Evolutionary conservation across 2,329 filamentous ascomycete species (phyloP).

Genomic region (Penicillium glabrum): DNA sequence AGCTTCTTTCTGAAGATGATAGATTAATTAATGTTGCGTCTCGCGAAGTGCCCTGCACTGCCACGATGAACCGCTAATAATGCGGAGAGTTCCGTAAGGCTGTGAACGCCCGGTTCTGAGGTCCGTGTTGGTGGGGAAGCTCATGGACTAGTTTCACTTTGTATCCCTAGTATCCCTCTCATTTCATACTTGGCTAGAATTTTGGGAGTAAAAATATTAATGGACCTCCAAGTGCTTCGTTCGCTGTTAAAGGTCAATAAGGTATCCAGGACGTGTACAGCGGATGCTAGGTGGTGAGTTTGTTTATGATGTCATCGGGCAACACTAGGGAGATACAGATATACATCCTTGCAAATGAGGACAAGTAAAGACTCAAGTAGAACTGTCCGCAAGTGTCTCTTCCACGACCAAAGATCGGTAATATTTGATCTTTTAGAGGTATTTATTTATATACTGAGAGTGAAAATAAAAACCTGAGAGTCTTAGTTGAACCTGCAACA

Average conservation of each 20-base stretch:
- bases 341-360: not conserved
- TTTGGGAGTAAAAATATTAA: no score
- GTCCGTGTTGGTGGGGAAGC: not conserved
- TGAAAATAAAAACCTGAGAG: not conserved
- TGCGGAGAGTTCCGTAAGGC: not conserved
- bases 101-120: not conserved
- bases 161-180: not conserved
- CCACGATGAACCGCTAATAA: not conserved
- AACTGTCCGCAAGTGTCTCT: not conserved
- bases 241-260: not conserved
- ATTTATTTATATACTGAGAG: not conserved
- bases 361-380: no score
- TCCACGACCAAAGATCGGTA: not conserved
- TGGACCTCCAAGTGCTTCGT: not conserved
- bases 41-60: slow-evolving; percentile 6
- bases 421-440: not conserved
- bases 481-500: not conserved
- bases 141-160: not conserved
- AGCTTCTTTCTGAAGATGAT: not conserved
- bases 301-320: not conserved
- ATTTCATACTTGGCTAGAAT: not conserved
- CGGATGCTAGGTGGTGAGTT: not conserved
- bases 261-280: not conserved
- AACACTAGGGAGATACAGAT: not conserved
- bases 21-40: not conserved